Conservation (phyloP, 257 asterid species). For the Penstemon davidsonii region DNA sequence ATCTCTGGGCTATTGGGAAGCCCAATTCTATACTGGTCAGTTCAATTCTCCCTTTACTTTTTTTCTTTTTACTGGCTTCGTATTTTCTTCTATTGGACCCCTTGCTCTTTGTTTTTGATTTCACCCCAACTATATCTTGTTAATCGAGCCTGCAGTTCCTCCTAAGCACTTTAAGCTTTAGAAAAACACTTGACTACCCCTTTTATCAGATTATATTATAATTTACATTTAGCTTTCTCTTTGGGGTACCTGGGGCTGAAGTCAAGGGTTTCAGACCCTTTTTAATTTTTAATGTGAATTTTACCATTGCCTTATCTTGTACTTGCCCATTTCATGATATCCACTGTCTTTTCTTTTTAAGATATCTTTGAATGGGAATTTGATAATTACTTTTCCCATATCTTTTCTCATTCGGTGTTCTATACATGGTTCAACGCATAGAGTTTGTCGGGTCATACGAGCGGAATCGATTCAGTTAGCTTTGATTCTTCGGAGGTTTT, state of each 20-base stretch:
- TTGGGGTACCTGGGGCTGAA: too few relatives aligned
- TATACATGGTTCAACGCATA: conserved; percentile 45
- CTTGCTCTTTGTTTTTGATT: neutral
- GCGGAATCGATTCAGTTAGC: conserved; percentile 97
- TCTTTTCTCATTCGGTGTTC: conserved; percentile 18
- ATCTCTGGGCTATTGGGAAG: conserved; percentile 99
- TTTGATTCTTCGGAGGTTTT: conserved; percentile 94
- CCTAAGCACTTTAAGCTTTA: conserved; percentile 17
- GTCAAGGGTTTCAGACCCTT: neutral
- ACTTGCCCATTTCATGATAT: conserved; percentile 15
- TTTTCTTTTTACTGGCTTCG: conserved; percentile 18
- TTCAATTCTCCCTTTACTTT: conserved; percentile 29
- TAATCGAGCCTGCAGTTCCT: conserved; percentile 5
- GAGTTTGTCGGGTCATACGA: conserved; percentile 98
- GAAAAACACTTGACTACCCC: neutral
- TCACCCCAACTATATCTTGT: conserved; percentile 19
- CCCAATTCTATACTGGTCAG: conserved; percentile 95
- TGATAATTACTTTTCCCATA: conserved; percentile 25
- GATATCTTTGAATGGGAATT: conserved; percentile 15
- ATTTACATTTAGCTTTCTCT: too few relatives aligned
- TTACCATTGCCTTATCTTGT: conserved; percentile 13
- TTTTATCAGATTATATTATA: neutral
- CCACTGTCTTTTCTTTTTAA: conserved; percentile 12
- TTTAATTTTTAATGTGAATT: conserved; percentile 7
- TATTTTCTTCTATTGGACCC: conserved; percentile 4